Percentiles rank a stretch among this genome's conserved stretches.
These are phyloP conservation scores for Sequoiadendron giganteum DNA, from an alignment of 75 land plant species.

Conservation along the genomic window DNA sequence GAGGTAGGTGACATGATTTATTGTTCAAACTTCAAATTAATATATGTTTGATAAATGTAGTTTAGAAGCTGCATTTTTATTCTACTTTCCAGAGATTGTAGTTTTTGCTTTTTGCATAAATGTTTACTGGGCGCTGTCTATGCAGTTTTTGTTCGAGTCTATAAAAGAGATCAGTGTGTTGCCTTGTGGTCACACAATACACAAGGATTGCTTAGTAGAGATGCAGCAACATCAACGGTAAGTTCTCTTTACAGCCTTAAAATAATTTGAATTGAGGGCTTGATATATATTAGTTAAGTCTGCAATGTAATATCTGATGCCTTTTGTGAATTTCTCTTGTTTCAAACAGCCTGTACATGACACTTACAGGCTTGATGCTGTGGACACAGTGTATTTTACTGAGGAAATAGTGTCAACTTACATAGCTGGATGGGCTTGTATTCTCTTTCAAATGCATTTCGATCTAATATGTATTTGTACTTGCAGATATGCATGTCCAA, in stretches of 20 bases:
- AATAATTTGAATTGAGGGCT: not conserved
- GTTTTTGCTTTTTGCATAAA: not conserved
- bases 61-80: not conserved
- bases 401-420: no score
- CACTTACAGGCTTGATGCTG: no score
- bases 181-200: conserved; percentile 92
- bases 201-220: conserved; percentile 75
- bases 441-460: not conserved
- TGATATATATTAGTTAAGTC: not conserved
- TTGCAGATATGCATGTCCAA: not conserved
- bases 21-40: not conserved
- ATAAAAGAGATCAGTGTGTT: conserved; percentile 60
- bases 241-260: conserved; percentile 15
- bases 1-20: conserved; percentile 47
- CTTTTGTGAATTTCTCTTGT: conserved; percentile 86
- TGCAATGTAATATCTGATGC: conserved; percentile 53
- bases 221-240: conserved; percentile 79
- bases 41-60: not conserved
- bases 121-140: not conserved
- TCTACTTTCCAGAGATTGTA: not conserved
- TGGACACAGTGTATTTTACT: no score
- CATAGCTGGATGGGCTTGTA: not conserved
- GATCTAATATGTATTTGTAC: not conserved
- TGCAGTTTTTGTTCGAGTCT: conserved; percentile 87
- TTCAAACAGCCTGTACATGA: not conserved